Base-by-base conservation (phyloP, 2,329 filamentous ascomycete genomes). In the Calonectria pteridis region DNA sequence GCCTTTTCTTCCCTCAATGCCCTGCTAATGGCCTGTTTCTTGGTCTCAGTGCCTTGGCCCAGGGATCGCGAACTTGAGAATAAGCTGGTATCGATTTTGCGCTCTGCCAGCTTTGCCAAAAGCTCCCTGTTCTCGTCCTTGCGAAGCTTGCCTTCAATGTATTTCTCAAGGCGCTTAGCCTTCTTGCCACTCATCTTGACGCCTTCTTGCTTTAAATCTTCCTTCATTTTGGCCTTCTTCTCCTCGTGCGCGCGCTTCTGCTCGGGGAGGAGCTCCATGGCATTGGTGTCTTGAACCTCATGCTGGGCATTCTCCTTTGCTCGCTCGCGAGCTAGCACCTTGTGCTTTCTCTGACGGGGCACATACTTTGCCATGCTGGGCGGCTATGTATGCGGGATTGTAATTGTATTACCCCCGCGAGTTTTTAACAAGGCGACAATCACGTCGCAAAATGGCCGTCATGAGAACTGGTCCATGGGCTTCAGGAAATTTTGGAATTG, bases 111-210 rank as follows among this genome's bases (percentile, higher is more conserved):
- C 82, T 97, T 96, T 82, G 94, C 94, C 79, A 98, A 89, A 35
- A 99, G 87, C 71, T 92, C 94, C 33, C 94, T 89, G 80, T 95
- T 98, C 84, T 98, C 96, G 82, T 99, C 97, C 84, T 98, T 98
- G 84, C 93, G 94, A 58, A 99, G 88, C 88, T 99, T 99, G 72
- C 91, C 97, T 80, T 98, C 96, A 77, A 93, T 92, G 81, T 93
- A 93, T 81, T 93, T 93, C 75, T 93, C 91, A 49, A 93, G 82
- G 2, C 92, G 88, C 84, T 93, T 93, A 7, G 91, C 90, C 82
- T 93, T 93, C 81, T 93, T 92, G 73, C 90, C 87, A 80, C 87
- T 92, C 81, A 92, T 87, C 79, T 92, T 92, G 55, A 82, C 79
- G 1, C 87, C 88, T 67, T 90, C 86, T 29, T 86, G 83, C 69